Evolutionary conservation across 192 early-diverging fungal genomes (phyloP).

Genomic region (Rhizophagus sp.): DNA sequence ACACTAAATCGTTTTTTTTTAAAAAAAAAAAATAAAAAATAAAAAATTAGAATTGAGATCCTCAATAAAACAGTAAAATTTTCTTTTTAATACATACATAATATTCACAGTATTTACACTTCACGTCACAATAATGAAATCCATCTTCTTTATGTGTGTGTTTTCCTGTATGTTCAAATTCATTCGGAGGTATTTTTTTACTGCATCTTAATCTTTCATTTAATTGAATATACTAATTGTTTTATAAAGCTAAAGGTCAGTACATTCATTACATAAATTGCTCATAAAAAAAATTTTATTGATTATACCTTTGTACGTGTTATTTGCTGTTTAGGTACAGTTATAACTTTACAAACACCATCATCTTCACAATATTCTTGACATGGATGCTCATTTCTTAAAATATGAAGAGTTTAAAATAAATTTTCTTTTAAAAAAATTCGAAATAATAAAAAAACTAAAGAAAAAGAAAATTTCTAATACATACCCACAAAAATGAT

Average conservation of each 20-base stretch:
- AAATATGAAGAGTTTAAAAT: neutral
- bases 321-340: conserved; percentile 17
- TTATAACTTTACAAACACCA: conserved; percentile 24
- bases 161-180: conserved; percentile 7
- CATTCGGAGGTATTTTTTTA: conserved; percentile 22
- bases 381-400: conserved; percentile 32
- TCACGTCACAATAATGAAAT: conserved; percentile 13
- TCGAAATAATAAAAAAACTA: neutral
- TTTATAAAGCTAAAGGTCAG: too few species aligned
- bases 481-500: conserved; percentile 31
- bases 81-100: conserved; percentile 7
- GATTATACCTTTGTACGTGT: neutral
- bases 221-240: neutral
- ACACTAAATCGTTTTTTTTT: neutral
- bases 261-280: too few species aligned
- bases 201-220: neutral
- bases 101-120: conserved; percentile 19
- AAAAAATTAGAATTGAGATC: neutral
- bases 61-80: neutral
- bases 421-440: neutral
- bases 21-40: too few species aligned
- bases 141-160: conserved; percentile 14
- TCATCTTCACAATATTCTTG: conserved; percentile 17
- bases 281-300: too few species aligned
- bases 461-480: neutral